Evolutionary conservation across 1,139 yeast genomes (phyloP).

Genomic region (Scheffersomyces illinoinensis): DNA sequence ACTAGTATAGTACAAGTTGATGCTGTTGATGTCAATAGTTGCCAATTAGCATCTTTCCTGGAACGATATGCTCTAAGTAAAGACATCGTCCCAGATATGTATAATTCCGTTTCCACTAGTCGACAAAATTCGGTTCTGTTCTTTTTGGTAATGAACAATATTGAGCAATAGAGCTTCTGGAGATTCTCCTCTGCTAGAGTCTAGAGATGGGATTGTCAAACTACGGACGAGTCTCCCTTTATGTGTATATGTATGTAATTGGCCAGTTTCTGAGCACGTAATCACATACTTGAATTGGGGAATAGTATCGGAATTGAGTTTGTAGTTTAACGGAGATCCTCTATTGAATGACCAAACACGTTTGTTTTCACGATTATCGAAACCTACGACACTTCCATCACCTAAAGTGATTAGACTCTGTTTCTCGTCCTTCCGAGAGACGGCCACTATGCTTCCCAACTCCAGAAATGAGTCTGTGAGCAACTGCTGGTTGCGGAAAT

Average conservation of each 20-base stretch:
- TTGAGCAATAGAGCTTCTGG: slow-evolving; percentile 8
- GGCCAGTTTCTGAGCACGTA: slow-evolving; percentile 15
- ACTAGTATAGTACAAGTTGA: background rate
- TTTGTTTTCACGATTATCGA: slow-evolving; percentile 11
- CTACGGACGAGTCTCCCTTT: background rate
- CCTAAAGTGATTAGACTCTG: slow-evolving; percentile 3
- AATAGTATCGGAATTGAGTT: slow-evolving; percentile 8
- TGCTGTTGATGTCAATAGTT: no score
- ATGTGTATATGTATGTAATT: slow-evolving; percentile 6
- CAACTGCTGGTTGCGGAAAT: slow-evolving; percentile 23
- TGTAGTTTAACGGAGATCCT: slow-evolving; percentile 4
- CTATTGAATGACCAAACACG: background rate
- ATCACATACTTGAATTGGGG: slow-evolving; percentile 13
- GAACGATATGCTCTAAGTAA: background rate
- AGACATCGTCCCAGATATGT: slow-evolving; percentile 24
- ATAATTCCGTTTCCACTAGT: slow-evolving; percentile 22
- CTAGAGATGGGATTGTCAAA: background rate
- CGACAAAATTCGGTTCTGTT: slow-evolving; percentile 17
- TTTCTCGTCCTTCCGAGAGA: background rate
- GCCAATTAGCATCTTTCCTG: no score
- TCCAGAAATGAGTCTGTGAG: slow-evolving; percentile 13
- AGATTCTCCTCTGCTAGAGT: background rate
- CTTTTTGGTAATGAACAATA: slow-evolving; percentile 12
- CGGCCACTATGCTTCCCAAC: slow-evolving; percentile 5
- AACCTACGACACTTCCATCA: slow-evolving; percentile 9